Base-by-base conservation (phyloP, 176 grass and related monocot species). In the Carex littledalei region DNA sequence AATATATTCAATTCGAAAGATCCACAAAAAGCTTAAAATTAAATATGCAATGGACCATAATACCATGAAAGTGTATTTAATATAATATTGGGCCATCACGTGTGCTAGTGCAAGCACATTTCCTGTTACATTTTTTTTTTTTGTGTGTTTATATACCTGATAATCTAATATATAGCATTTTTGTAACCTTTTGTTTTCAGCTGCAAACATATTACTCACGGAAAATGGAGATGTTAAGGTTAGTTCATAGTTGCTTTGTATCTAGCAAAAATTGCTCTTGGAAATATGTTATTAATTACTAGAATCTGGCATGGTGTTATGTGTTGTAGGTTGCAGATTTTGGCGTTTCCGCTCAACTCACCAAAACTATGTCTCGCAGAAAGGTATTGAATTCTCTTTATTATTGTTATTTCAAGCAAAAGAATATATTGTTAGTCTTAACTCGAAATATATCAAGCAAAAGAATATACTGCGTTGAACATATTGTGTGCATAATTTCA, bases 151-250 rank as follows among this genome's bases (percentile, higher is more conserved):
- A 80, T 72, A 67, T 76, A 55, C 29, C 17, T 52, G 79, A 81
- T 50, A 77, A 59, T 41, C 32, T 86, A 72, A 74, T 77, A 41
- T 34, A 88, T 52, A 8, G 21, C 26, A 78, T 80, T 78, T 50
- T 14, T 29, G n/a, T n/a, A 85, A 53, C 81, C 39, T 84, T 88
- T 68, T 92, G 43, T 91, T 84, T 91, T 69, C 91, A 99, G 97
- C 97, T 43, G 97, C 97, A 54, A 99, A 99, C 89, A 99, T 99
- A 85, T 88, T 99, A 59, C 84, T 99, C 10, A 99, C 97, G 63
- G 97, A 96, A 88, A 94, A 90, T 4, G 97, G 93, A 88, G 97
- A 99, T 88, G 97, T 99, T 81, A 99, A 99, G 93, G 97, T 99
- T 89, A 89, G 89, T 81, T 68, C 14, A 71, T 15, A 81, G 35